Conservation (phyloP, 169 alveolate species). For the Theileria luwenshuni region DNA sequence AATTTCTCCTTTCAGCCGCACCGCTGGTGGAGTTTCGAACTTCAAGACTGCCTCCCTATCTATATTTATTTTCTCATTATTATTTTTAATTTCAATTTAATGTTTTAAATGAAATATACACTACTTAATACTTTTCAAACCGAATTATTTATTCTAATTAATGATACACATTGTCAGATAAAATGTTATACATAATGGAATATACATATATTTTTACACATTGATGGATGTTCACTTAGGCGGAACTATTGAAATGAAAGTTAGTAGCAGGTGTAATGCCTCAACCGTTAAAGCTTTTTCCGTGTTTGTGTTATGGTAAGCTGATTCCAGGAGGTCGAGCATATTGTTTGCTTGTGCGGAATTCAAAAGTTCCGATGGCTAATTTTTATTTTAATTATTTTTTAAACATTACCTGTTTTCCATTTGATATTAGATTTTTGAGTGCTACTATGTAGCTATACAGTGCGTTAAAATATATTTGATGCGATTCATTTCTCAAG, state of each 20-base stretch:
- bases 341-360: slow-evolving; percentile 55
- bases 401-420: slow-evolving; percentile 30
- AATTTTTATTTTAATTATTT: not conserved
- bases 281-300: slow-evolving; percentile 52
- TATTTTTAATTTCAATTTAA: slow-evolving; percentile 14
- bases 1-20: slow-evolving; percentile 58
- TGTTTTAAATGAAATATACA: no score
- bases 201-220: no score
- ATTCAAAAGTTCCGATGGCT: slow-evolving; percentile 39
- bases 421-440: slow-evolving; percentile 48
- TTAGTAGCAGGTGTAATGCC: slow-evolving; percentile 62
- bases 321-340: slow-evolving; percentile 63
- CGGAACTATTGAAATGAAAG: slow-evolving; percentile 57
- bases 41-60: not conserved
- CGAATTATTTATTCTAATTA: no score
- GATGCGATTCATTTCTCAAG: slow-evolving; percentile 64
- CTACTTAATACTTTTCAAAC: no score
- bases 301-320: slow-evolving; percentile 60
- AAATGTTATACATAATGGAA: no score
- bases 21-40: not conserved
- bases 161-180: no score
- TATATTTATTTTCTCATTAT: not conserved
- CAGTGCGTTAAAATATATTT: slow-evolving; percentile 65
- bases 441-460: slow-evolving; percentile 54
- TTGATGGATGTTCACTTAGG: slow-evolving; percentile 41